Evolutionary conservation across 176 grass and related monocot genomes (phyloP), one percentile per base, ranked within the genome.

Genomic region (Cenchrus purpureus): DNA sequence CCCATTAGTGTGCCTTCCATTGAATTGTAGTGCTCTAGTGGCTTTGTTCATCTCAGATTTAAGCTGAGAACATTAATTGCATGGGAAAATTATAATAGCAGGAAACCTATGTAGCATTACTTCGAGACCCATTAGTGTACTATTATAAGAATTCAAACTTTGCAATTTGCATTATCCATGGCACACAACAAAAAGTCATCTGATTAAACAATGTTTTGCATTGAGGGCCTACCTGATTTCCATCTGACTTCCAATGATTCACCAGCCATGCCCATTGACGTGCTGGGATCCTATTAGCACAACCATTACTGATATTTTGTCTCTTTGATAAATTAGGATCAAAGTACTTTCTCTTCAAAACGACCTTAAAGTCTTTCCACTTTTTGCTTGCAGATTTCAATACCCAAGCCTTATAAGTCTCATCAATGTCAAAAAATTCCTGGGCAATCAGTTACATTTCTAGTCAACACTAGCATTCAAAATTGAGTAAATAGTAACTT

Each of bases 281-380:
- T 50, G 4, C 69, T 5, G n/a, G 12, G 12, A 51, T 72, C 17
- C 45, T 50, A 12, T 12, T 3, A 7, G 5, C 20, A 72, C 69
- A 72, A 15, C 45, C 69, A 29, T 72, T 72, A 2, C 12, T 25
- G 1, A 72, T 72, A 51, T 72, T 72, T 72, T 72, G 19, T 28
- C 45, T 50, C n/a, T 12, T 50, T 13, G 69, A 72, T 15, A 72
- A 50, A 25, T 28, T 2, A 50, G 69, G 4, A 50, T 72, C 13
- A 10, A 25, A 72, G 45, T 50, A 72, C 45, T 72, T 72, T n/a
- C n/a, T 51, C 69, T 71, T 71, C 10, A 72, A 43, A 5, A 72
- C 45, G 7, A 25, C 44, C 12, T 72, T 72, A 13, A 72, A 72
- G 12, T 50, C 69, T 50, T 72, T 72, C 69, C 69, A 72, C 22